Evolutionary conservation across 1,284 basidiomycete genomes (phyloP), one percentile per base, ranked within the genome.

Genomic region (Ustilago vetiveriae): DNA sequence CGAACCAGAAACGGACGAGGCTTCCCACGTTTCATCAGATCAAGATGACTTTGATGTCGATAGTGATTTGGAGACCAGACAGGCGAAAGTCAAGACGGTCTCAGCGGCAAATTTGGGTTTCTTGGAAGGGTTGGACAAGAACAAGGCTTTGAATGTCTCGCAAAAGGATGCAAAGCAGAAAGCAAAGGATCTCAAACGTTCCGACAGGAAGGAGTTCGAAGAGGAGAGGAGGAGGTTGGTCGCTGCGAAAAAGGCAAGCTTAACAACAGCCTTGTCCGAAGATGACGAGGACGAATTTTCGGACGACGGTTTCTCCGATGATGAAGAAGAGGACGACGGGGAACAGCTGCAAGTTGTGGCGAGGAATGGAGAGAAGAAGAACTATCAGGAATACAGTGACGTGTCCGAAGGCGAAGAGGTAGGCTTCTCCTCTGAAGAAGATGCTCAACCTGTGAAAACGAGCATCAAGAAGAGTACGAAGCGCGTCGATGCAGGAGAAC

Each of bases 261-360:
- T 29, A 29, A 29, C 27, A 29, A 6, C 6, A 13, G 7, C 27
- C 6, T 29, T 6, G 4, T 47, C 26, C 7, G 53, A 58, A 11
- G 58, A 52, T 4, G 66, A 66, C n/a, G 54, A 60, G 6, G 52
- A 69, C 22, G 54, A 60, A 10, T 17, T 40, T 41, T 38, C 36
- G 36, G 40, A 45, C 3, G 44, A 45, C 5, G 42, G 89, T 89
- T 37, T 46, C 14, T 30, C 88, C 89, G 67, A 87, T 90, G 94
- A 35, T 82, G 32, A 39, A 33, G 47, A 59, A 22, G 62, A 59
- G 14, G 36, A 37, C 6, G 54, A 64, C 13, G 57, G 42, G 2
- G 46, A 44, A 10, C 39, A 53, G 39, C 32, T 11, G 16, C 10
- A 35, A n/a, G 16, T 35, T 2, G 8, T 27, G 35, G 21, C 14